Conservation (phyloP, 2,329 filamentous ascomycete genomes). For the Neonectria ditissima region DNA sequence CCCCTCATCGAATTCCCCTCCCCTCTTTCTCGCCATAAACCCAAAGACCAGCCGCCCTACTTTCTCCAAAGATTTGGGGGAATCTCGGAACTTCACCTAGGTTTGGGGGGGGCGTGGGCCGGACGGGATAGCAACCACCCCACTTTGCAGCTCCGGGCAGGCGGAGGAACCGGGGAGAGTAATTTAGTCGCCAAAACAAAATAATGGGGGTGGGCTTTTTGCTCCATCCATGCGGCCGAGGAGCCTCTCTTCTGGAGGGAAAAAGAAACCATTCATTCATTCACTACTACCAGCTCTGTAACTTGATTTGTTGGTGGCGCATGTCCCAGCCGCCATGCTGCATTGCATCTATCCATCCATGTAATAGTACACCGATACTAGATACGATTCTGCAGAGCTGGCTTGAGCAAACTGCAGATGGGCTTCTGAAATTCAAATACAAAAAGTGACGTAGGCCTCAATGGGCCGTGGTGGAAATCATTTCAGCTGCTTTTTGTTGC, state of each 20-base stretch:
- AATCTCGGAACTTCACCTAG: conserved; percentile 17
- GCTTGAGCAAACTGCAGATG: no score
- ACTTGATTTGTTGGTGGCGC: no score
- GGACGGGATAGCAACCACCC: conserved; percentile 8
- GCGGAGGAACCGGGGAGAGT: conserved; percentile 40
- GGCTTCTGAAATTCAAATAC: no score
- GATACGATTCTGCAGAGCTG: no score
- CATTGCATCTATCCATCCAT: no score
- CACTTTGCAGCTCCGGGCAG: conserved; percentile 40
- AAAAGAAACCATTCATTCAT: no score
- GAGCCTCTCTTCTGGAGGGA: conserved; percentile 20
- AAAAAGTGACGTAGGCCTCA: conserved; percentile 45
- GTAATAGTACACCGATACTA: no score
- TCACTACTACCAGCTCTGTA: no score
- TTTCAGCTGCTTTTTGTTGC: conserved; percentile 53
- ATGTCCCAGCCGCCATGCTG: no score
- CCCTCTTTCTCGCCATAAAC: not conserved
- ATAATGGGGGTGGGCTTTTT: conserved; percentile 16
- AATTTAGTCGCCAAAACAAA: conserved; percentile 7
- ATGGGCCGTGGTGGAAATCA: no score
- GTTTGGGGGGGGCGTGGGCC: conserved; percentile 15
- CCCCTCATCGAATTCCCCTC: no score
- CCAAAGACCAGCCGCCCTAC: not conserved
- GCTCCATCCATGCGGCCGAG: conserved; percentile 44
- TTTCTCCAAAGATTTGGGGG: not conserved